A percentile compares a stretch with the other conserved stretches of the same genome.
Evolutionary conservation across 768 basidiomycete genomes (phyloP).

Genomic region (Leucocoprinus sp.): DNA sequence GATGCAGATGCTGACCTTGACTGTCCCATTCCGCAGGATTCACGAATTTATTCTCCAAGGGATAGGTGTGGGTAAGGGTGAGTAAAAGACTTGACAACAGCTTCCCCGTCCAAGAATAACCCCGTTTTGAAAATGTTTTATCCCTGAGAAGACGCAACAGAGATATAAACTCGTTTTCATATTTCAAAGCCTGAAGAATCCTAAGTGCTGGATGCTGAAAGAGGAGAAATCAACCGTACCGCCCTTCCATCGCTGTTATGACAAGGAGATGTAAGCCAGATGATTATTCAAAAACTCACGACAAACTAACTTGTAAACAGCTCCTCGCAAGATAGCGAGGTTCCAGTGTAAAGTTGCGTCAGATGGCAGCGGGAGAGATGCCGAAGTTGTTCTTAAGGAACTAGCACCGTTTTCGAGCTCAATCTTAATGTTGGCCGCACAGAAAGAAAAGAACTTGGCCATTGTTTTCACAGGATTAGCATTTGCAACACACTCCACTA

Average conservation of each 20-base stretch:
- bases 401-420: conserved; percentile 86
- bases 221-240: conserved; percentile 28
- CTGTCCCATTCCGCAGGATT: conserved; percentile 72
- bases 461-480: conserved; percentile 72
- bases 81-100: conserved; percentile 63
- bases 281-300: conserved; percentile 19
- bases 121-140: conserved; percentile 71
- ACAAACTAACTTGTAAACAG: conserved; percentile 79
- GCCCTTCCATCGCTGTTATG: conserved; percentile 48
- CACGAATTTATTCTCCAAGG: conserved; percentile 72
- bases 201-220: not conserved
- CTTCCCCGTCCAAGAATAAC: conserved; percentile 76
- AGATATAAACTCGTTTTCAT: conserved; percentile 52
- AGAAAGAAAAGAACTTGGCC: conserved; percentile 70
- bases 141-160: conserved; percentile 58
- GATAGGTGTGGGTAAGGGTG: conserved; percentile 75
- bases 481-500: conserved; percentile 81
- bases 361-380: conserved; percentile 59
- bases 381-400: conserved; percentile 62
- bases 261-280: conserved; percentile 1
- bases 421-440: conserved; percentile 54
- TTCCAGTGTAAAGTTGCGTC: conserved; percentile 89
- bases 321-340: conserved; percentile 68
- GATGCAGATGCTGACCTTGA: conserved; percentile 38
- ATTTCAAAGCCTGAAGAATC: conserved; percentile 46